Evolutionary conservation across 2,329 filamentous ascomycete genomes (phyloP).

Genomic region (Colletotrichum eleusines): DNA sequence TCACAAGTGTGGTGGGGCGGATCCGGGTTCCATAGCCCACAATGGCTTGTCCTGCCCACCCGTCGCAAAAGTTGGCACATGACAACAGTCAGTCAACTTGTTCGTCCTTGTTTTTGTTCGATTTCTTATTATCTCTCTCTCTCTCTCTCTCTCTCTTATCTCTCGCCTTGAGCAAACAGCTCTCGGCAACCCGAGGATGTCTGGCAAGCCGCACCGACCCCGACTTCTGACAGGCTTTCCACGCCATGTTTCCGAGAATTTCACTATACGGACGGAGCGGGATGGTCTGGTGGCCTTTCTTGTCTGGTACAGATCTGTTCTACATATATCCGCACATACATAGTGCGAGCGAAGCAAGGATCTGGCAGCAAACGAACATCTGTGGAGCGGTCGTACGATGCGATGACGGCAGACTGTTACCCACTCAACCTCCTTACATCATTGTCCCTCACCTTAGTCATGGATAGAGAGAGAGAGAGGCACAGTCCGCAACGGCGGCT

Average conservation of each 20-base stretch:
- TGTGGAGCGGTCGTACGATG: conserved; percentile 35
- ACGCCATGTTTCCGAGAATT: not conserved
- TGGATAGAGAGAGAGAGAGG: conserved; percentile 5
- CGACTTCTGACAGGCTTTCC: not conserved
- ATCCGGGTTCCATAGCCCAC: not conserved
- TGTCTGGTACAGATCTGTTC: not conserved
- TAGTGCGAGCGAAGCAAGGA: not conserved
- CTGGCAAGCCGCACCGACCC: not conserved
- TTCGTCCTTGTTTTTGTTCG: not conserved
- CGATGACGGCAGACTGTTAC: conserved; percentile 14
- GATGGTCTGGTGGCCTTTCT: not conserved
- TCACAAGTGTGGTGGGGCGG: not conserved
- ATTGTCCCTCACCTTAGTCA: conserved; percentile 20
- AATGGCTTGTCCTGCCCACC: not conserved
- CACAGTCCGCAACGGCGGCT: conserved; percentile 3
- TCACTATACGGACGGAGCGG: not conserved
- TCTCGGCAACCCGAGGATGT: not conserved
- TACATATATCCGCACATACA: not conserved
- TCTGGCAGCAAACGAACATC: not conserved
- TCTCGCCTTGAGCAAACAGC: not conserved
- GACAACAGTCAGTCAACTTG: conserved; percentile 2
- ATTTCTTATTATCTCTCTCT: not conserved
- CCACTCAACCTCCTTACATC: conserved; percentile 1
- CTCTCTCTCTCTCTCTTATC: not conserved
- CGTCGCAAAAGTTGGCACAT: not conserved